Base-by-base conservation (phyloP, 2,329 filamentous ascomycete genomes). In the Diaporthe citriasiana region DNA sequence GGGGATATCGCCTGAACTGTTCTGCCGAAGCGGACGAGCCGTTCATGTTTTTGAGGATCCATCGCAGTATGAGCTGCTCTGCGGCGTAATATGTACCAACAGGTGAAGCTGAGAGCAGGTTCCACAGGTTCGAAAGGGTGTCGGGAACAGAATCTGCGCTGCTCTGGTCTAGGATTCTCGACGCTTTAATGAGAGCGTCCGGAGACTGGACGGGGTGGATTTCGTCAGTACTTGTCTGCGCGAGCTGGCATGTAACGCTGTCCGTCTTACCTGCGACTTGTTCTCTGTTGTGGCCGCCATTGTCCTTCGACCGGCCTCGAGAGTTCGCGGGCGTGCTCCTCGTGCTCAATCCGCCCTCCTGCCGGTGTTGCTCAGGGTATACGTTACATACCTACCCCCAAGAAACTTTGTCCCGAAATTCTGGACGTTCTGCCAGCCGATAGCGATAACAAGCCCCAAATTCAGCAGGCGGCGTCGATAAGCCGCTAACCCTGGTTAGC, bases 1-100 rank as follows among this genome's bases (percentile, higher is more conserved):
- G 80, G 60, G 89, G 88, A 77, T 87, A 90, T 75, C 89, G 85
- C 77, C 89, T 86, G 68, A 90, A 78, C 53, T 84, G 87, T 79
- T 91, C 89, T 70, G 87, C 86, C 65, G 79, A 81, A 50, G 85
- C 81, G 42, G 83, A 82, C 53, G 83, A 77, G 27, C 85, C 85
- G 75, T 87, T 87, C 89, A 91, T 91, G 70, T 87, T 87, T 78
- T 92, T 91, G 70, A 93, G 86, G 1, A 94, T 85, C 85, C 91
- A 91, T 83, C 90, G 86, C 72, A 93, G 78, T 69, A 90, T 87
- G 74, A 86, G 89, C 77, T 90, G 87, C 76, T 91, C 89, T 4
- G 87, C 85, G 3, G 88, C 88, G 75, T 86, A 87, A 59, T 89
- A 89, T 47, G 82, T 81, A 1, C 82, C 82, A 30, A 83, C 79